Evolutionary conservation across 2,329 filamentous ascomycete species (phyloP).

Genomic region (Teratosphaeria pseudoeucalypti): DNA sequence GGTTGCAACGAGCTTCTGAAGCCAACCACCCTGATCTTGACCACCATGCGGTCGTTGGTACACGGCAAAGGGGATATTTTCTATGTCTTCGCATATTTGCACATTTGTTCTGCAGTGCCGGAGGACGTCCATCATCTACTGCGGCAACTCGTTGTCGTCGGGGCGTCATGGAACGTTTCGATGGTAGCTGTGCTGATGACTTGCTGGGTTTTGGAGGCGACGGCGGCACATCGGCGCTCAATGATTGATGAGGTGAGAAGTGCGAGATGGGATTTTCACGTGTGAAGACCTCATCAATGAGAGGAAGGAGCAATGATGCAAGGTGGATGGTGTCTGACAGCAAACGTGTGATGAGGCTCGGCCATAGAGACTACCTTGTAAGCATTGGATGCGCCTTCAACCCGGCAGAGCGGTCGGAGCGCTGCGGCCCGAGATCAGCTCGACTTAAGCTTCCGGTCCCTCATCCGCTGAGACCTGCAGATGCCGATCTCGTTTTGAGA

Average conservation of each 20-base stretch:
- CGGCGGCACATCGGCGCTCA: background rate
- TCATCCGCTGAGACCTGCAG: background rate
- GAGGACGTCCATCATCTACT: conserved; percentile 24
- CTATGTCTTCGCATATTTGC: conserved; percentile 5
- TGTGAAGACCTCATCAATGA: background rate
- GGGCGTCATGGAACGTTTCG: conserved; percentile 15
- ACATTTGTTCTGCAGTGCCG: conserved; percentile 25
- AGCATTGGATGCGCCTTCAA: background rate
- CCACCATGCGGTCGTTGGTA: background rate
- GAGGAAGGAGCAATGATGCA: background rate
- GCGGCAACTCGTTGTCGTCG: background rate
- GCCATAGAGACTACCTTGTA: background rate
- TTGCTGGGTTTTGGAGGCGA: background rate
- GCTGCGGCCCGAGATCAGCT: background rate
- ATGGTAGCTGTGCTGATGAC: conserved; percentile 9
- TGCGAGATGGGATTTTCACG: background rate
- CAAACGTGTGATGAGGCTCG: background rate
- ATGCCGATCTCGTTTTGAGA: background rate
- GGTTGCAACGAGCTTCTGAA: background rate
- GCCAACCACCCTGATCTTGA: background rate
- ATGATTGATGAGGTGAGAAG: background rate
- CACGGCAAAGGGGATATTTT: background rate
- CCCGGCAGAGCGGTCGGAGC: background rate
- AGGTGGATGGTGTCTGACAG: background rate
- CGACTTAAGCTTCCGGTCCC: background rate